Base-by-base conservation (phyloP, 1,284 basidiomycete genomes). In the Microstroma glucosiphilum region DNA sequence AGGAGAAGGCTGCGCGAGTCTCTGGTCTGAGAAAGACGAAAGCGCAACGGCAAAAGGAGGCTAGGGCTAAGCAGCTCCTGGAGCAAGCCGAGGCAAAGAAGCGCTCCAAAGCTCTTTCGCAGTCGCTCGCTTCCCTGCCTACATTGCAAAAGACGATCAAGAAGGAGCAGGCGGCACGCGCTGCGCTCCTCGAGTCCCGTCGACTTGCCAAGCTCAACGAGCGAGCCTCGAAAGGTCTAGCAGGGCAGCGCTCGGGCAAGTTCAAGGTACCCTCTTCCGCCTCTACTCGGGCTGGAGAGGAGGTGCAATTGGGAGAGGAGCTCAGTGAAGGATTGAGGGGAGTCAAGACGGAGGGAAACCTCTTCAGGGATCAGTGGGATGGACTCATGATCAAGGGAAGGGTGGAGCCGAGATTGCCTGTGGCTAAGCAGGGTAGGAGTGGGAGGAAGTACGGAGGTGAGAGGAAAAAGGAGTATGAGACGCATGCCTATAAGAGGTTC, bases 401-500 rank as follows among this genome's bases (percentile, higher is more conserved):
- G 15, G 56, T 53, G 42, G 61, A 63, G 49, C 61, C 61, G 23
- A 40, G 59, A 1, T 41, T 42, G 59, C 42, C 23, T 9, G 23
- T 43, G 19, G 43, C 23, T 11, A 13, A 30, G 46, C 12, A n/a
- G 40, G 53, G 40, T 9, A 51, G 57, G 25, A 40, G 19, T 15
- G 48, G 48, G 54, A 26, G 60, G 25, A 54, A 26, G 51, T 37
- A 4, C 9, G 25, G 48, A 17, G 53, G 48, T 2, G 49, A 58
- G 43, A 40, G 56, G 21, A 49, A 23, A 21, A 60, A 61, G 40
- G 58, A 59, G 54, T 63, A 62, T 21, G 61, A 63, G 54, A 55
- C 57, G 48, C 61, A 63, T 48, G 25, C 58, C 17, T 63, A 63
- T 30, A 63, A 61, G 48, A 42, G 61, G 13, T 63, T 63, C 46